Conservation (phyloP, 1,284 basidiomycete genomes). For the Naganishia albida region DNA sequence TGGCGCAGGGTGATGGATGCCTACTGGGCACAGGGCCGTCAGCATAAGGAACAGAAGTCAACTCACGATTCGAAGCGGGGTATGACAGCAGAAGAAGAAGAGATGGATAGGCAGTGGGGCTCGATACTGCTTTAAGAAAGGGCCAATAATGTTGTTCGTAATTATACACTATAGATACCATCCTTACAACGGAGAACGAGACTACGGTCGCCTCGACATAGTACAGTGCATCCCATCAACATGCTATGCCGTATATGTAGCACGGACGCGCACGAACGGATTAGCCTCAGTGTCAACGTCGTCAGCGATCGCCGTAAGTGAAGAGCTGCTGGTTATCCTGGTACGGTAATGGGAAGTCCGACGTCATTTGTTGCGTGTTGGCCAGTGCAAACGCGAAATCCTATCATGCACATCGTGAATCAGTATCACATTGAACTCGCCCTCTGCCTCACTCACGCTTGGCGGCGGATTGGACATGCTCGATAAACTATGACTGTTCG, state of each 20-base stretch:
- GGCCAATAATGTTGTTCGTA: too few species aligned
- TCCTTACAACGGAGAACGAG: neutral
- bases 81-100: slow-evolving; percentile 1
- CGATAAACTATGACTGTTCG: slow-evolving; percentile 24
- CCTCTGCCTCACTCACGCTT: slow-evolving; percentile 15
- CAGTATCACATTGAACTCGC: too few species aligned
- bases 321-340: slow-evolving; percentile 24
- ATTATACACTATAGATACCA: too few species aligned
- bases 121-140: slow-evolving; percentile 2
- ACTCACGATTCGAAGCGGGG: neutral
- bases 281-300: neutral
- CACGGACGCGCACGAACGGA: neutral
- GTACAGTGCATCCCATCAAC: neutral
- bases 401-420: neutral
- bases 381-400: slow-evolving; percentile 24
- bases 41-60: neutral
- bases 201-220: neutral
- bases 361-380: slow-evolving; percentile 15
- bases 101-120: slow-evolving; percentile 25
- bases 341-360: slow-evolving; percentile 19
- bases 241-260: slow-evolving; percentile 1
- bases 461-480: slow-evolving; percentile 25
- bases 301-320: slow-evolving; percentile 24
- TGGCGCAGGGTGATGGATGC: slow-evolving; percentile 26
- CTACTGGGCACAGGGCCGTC: neutral